phyloP scores from a whole-genome alignment of 371 early-diverging fungal species.

The Haplosporangium sp. region DNA sequence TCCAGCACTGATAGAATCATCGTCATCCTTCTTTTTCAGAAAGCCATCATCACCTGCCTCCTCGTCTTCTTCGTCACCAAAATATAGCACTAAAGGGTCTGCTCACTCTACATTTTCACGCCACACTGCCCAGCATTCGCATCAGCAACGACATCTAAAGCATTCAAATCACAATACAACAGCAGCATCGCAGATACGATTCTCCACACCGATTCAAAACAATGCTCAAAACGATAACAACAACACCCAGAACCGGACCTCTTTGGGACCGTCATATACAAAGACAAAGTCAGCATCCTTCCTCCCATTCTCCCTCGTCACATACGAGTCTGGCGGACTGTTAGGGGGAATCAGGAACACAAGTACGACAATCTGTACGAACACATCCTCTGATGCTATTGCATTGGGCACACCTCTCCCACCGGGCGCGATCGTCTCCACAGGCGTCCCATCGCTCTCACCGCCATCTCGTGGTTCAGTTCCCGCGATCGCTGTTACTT shows the following conservation, averaged over 20 bases:
- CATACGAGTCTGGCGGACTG: constrained; percentile 39
- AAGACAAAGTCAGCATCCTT: constrained; percentile 8
- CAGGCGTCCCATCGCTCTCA: constrained; percentile 13
- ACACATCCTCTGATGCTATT: constrained; percentile 19
- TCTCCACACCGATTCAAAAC: not conserved
- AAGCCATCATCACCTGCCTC: not conserved
- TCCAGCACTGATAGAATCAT: constrained; percentile 7
- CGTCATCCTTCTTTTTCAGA: constrained; percentile 22
- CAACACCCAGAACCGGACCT: not conserved
- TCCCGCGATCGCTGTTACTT: not conserved
- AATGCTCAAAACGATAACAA: not conserved
- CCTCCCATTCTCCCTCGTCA: constrained; percentile 36
- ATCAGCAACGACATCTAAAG: not conserved
- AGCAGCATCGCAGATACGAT: not conserved
- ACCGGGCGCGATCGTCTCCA: constrained; percentile 32
- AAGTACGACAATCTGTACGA: constrained; percentile 28
- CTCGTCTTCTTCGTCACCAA: not conserved
- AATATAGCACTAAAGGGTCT: no score
- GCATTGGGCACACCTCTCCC: constrained; percentile 32
- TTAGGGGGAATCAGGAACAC: constrained; percentile 33
- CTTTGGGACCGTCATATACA: not conserved
- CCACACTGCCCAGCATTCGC: not conserved
- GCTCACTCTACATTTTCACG: not conserved
- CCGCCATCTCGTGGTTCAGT: constrained; percentile 2
- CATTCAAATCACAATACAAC: not conserved